phyloP scores from a whole-genome alignment of 1,284 basidiomycete species.

The Inonotus hispidus region DNA sequence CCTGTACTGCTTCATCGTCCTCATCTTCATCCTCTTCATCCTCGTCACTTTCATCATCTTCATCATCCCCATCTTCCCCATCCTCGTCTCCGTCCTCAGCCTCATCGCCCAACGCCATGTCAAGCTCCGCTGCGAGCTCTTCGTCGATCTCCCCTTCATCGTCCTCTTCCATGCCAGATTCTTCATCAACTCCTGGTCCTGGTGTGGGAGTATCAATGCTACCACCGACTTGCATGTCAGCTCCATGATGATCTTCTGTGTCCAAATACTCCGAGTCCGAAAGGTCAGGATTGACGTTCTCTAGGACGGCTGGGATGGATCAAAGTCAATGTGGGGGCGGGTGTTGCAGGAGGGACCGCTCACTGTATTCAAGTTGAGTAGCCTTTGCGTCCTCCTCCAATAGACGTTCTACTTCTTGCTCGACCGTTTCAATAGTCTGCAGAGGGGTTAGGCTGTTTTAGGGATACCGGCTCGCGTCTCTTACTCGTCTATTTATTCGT shows the following conservation, averaged over 20 bases:
- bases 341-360: constrained; percentile 18
- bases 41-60: constrained; percentile 62
- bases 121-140: constrained; percentile 70
- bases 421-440: constrained; percentile 93
- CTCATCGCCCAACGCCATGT: constrained; percentile 57
- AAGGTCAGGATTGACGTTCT: constrained; percentile 82
- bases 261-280: constrained; percentile 84
- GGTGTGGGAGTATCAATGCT: constrained; percentile 57
- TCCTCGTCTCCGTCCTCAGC: constrained; percentile 22
- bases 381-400: constrained; percentile 84
- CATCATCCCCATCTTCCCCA: constrained; percentile 33
- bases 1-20: constrained; percentile 58
- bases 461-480: constrained; percentile 23
- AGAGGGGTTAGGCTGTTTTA: constrained; percentile 13
- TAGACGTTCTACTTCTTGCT: constrained; percentile 92
- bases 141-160: constrained; percentile 76
- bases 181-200: constrained; percentile 44
- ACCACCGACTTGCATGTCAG: constrained; percentile 54
- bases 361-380: constrained; percentile 73
- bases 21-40: constrained; percentile 65
- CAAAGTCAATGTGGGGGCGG: constrained; percentile 10
- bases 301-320: constrained; percentile 56
- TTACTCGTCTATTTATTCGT: constrained; percentile 74
- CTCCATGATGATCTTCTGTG: constrained; percentile 51
- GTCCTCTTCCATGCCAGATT: constrained; percentile 54